Evolutionary conservation across 441 rosid genomes (phyloP), one percentile per base, ranked within the genome.

Genomic region (Breynia disticha): DNA sequence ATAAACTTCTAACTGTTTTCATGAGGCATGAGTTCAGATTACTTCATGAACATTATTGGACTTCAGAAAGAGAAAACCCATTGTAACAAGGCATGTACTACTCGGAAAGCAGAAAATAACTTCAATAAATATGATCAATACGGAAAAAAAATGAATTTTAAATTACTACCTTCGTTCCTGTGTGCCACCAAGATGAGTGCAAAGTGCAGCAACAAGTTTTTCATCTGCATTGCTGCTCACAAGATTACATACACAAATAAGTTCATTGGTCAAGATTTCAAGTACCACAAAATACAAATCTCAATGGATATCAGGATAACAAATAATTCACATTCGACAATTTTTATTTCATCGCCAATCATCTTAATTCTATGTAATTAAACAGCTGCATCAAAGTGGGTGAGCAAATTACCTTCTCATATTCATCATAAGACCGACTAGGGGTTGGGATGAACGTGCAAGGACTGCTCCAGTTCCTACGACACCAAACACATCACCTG

Each of bases 341-440:
- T 24, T 2, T 24, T 2, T 24, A 24, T 24, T 24, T 24, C 7
- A 2, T 24, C 7, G 32, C 4, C 32, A 24, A 24, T 24, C 32
- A 39, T 39, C 43, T 2, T 39, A 39, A 39, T 39, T 39, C 15
- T 39, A 39, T 39, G 43, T 14, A 14, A 39, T 24, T 24, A 24
- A 24, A 7, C 32, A 24, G 7, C 32, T 39, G 43, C 11, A 13
- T 9, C 9, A 2, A 39, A 14, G 43, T 14, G 43, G 11, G 9
- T 39, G 43, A 39, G 9, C 15, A 39, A 57, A 39, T 41, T 82
- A 90, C 97, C 95, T 94, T 67, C 99, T 81, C 88, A 84, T 77
- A 68, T 90, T 94, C 97, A 89, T 89, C 95, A 94, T 86, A 46
- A 90, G 85, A 68, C 97, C 99, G 65, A 87, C 97, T 57, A 90